Percentiles rank a stretch among this genome's conserved stretches.
phyloP scores from a whole-genome alignment of 225 moss, liverwort and hornwort genomes.

The Straminergon stramineum region DNA sequence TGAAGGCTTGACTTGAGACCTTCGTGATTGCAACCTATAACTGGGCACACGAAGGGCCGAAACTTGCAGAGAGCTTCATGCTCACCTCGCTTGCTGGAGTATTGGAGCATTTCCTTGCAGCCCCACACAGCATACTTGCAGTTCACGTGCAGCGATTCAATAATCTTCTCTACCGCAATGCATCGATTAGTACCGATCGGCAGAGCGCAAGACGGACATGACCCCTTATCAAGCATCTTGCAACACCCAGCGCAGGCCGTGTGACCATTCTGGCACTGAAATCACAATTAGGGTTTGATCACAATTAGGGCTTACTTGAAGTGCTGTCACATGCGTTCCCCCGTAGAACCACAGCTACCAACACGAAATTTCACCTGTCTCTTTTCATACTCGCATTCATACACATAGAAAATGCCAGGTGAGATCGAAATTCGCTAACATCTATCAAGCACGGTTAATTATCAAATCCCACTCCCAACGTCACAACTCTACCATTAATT shows the following conservation, averaged over 20 bases:
- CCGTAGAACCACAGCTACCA: background rate
- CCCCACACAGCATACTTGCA: background rate
- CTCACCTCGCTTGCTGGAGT: background rate
- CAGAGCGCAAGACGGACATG: background rate
- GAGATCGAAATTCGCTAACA: background rate
- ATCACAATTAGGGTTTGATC: background rate
- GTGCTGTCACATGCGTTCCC: background rate
- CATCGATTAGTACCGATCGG: background rate
- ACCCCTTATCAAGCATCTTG: background rate
- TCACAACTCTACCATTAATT: background rate
- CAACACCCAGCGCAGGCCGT: background rate
- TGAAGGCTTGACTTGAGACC: background rate
- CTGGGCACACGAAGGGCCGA: background rate
- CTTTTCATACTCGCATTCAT: background rate
- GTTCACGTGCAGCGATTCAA: background rate
- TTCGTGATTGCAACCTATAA: background rate
- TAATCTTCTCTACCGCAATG: conserved; percentile 6
- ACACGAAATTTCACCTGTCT: background rate
- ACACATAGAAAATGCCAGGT: background rate
- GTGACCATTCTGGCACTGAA: conserved; percentile 17
- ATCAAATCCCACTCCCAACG: background rate
- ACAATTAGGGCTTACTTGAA: background rate
- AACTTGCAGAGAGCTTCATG: background rate
- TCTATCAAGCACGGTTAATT: background rate
- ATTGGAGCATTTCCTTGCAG: background rate